phyloP scores from a whole-genome alignment of 768 basidiomycete genomes.

The Psilocybe tampanensis region DNA sequence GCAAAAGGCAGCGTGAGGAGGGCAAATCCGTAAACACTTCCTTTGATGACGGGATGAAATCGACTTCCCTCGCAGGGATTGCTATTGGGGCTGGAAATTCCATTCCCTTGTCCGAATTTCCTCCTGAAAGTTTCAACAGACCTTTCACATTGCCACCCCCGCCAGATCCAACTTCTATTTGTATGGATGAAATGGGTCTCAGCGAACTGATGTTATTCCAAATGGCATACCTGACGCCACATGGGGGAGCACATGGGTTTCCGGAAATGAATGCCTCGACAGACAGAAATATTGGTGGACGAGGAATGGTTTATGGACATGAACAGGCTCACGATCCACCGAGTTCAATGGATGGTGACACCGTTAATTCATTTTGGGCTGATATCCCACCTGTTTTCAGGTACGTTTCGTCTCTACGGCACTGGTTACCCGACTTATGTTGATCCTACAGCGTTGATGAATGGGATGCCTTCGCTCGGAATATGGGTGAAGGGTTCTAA shows the following conservation, averaged over 20 bases:
- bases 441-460: conserved; percentile 15
- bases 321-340: background rate
- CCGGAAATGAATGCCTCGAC: no score
- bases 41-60: background rate
- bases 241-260: background rate
- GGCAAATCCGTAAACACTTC: background rate
- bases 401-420: conserved; percentile 31
- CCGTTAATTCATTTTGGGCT: conserved; percentile 57
- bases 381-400: conserved; percentile 54
- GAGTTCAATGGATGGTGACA: conserved; percentile 28
- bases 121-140: background rate
- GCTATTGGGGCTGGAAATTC: background rate
- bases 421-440: background rate
- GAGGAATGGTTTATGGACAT: background rate
- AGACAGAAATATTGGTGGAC: background rate
- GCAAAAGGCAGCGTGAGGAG: background rate
- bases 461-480: conserved; percentile 14
- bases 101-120: background rate
- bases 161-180: background rate
- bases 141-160: background rate
- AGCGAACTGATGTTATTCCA: conserved; percentile 26
- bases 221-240: conserved; percentile 18
- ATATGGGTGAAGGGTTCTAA: background rate
- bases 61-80: background rate
- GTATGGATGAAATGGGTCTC: conserved; percentile 21